Evolutionary conservation across 768 basidiomycete genomes (phyloP), one percentile per base, ranked within the genome.

Genomic region (Hericium alpestre): DNA sequence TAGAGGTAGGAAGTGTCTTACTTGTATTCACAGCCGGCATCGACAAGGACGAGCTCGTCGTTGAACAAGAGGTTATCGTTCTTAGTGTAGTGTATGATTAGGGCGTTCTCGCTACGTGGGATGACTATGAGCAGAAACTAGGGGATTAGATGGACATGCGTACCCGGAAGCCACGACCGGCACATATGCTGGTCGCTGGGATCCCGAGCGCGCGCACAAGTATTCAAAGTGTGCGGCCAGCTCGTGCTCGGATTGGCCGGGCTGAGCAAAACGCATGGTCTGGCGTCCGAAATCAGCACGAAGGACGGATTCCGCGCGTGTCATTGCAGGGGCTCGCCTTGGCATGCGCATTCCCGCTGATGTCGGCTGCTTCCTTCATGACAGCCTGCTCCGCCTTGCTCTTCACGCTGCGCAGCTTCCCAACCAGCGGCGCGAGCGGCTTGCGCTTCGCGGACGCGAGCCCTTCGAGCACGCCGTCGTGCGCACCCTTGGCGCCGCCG

Each of bases 111-210:
- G 27, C 92, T 94, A 32, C 8, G 57, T 11, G 5, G 16, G 3
- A 12, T n/a, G 43, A 7, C 48, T 4, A 7, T 12, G 23, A 13
- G 18, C 10, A 20, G 40, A 18, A n/a, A 13, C 10, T 22, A 37
- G 8, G 22, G 3, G 15, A 20, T 59, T 37, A 50, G 38, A n/a
- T 38, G 20, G 39, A 32, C 32, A 32, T 32, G 32, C 32, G 1
- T 69, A 90, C 89, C 96, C 96, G 1, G 92, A 93, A 5, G 92
- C 95, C 38, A 97, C 90, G 5, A 99, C 96, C 12, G 96, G 96
- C 1, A 99, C 94, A 67, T 99, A 99, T n/a, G 96, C 94, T 51
- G 84, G 81, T 41, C 94, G 79, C 65, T 92, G 86, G 12, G 90
- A 79, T 20, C 96, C 96, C 15, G 74, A 73, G 46, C 90, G 74